Evolutionary conservation across 192 early-diverging fungal species (phyloP), one percentile per base, ranked within the genome.

Genomic region (Entophlyctis helioformis): DNA sequence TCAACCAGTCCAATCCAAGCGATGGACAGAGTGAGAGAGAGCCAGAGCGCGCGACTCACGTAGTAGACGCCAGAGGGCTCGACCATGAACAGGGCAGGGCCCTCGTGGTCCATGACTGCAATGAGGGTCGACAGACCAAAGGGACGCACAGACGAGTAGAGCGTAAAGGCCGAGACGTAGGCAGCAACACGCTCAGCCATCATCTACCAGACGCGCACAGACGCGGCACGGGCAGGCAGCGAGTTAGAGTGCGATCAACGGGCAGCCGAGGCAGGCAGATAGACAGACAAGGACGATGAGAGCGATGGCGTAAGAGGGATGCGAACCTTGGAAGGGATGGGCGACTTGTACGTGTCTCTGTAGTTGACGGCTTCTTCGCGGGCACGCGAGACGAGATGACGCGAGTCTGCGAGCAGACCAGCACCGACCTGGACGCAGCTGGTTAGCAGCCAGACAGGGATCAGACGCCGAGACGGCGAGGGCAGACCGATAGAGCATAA

Each of bases 11-110:
- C 33, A 15, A 34, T 15, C 9, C 8, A 15, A 15, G 33, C 15
- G 33, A 34, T 34, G 15, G 33, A 8, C 8, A 19, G 19, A 13
- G 7, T 4, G 15, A 9, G 23, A 43, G 41, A 22, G 3, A 23
- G 10, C 4, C 22, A 22, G 18, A 0, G 5, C 20, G 21, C 12
- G 25, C n/a, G 13, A 45, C 58, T 45, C 70, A 90, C 87, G 75
- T 87, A 86, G 64, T 84, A 94, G 45, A 91, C 70, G 49, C 96
- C 96, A 46, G 90, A 93, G 5, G 96, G 96, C 63, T 98, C 96
- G 27, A 98, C 63, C 83, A 95, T 89, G 58, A 86, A 89, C 45
- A 98, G 69, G 42, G 77, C 78, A 23, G 91, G 89, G 5, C 89
- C 89, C 29, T 82, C 72, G 16, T 51, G 63, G 59, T 93, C 89